These are phyloP conservation scores for Fimicolochytrium jonesii DNA, from an alignment of 192 early-diverging fungal species.

Conservation along the genomic window DNA sequence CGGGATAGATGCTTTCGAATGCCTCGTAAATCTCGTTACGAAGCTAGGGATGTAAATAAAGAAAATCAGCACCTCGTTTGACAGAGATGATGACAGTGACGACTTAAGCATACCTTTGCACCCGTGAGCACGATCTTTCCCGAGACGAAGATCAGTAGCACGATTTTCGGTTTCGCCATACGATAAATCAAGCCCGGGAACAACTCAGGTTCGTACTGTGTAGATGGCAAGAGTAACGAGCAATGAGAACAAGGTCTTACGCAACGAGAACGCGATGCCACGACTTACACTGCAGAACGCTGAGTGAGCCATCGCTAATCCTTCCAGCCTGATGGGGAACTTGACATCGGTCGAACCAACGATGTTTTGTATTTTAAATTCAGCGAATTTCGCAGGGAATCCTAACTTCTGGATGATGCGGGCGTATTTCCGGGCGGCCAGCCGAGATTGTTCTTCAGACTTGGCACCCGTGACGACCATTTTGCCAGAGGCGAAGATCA, in stretches of 20 bases:
- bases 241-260: too few relatives aligned
- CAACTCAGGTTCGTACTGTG: conserved; percentile 95
- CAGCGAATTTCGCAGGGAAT: conserved; percentile 94
- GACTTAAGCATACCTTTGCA: conserved; percentile 64
- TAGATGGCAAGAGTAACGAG: neutral
- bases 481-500: conserved; percentile 99
- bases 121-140: conserved; percentile 99
- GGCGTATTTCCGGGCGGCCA: conserved; percentile 97
- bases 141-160: conserved; percentile 97
- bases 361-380: conserved; percentile 99
- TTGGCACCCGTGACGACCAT: conserved; percentile 99
- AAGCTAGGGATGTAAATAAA: conserved; percentile 29
- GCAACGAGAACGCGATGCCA: too few relatives aligned
- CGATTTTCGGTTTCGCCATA: conserved; percentile 98
- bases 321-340: conserved; percentile 98
- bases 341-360: conserved; percentile 99
- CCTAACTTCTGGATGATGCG: conserved; percentile 98
- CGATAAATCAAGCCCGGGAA: conserved; percentile 99
- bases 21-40: conserved; percentile 98
- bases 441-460: conserved; percentile 94
- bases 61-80: neutral
- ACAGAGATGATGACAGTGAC: neutral
- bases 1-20: conserved; percentile 97
- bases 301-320: conserved; percentile 89
- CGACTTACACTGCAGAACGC: conserved; percentile 79